A percentile compares a stretch with the other conserved stretches of the same genome.
Evolutionary conservation across 371 early-diverging fungal genomes (phyloP).

Genomic region (Saksenaea oblongispora): DNA sequence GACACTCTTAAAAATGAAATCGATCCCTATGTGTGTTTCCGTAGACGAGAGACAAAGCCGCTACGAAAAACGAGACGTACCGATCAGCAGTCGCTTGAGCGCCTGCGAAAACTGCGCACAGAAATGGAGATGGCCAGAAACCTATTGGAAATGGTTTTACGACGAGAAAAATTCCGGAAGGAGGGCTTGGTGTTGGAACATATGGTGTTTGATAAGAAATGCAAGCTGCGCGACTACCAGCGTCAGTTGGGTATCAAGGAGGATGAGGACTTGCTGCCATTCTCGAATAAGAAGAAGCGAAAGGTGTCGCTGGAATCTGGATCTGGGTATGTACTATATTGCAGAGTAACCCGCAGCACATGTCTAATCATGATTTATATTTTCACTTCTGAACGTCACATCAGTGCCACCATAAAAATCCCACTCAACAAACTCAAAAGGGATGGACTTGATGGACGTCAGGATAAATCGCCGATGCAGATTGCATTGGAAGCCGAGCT

Average conservation of each 20-base stretch:
- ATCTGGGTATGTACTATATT: constrained; percentile 29
- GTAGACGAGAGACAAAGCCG: constrained; percentile 88
- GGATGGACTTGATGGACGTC: constrained; percentile 23
- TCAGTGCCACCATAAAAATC: constrained; percentile 58
- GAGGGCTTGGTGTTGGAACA: constrained; percentile 72
- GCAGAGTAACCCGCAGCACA: not conserved
- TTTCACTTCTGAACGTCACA: not conserved
- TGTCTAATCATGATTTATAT: not conserved
- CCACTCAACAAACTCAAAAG: constrained; percentile 51
- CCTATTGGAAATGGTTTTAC: constrained; percentile 79
- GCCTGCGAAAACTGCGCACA: constrained; percentile 76
- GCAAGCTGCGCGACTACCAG: constrained; percentile 55
- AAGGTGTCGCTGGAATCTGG: constrained; percentile 23
- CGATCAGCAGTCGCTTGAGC: constrained; percentile 84
- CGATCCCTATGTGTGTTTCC: constrained; percentile 97
- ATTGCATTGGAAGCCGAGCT: constrained; percentile 52
- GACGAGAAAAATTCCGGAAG: constrained; percentile 75
- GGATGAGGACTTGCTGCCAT: constrained; percentile 45
- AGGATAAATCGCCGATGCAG: constrained; percentile 44
- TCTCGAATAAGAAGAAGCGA: constrained; percentile 40
- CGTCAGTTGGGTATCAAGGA: constrained; percentile 57
- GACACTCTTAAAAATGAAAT: constrained; percentile 63
- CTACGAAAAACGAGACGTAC: constrained; percentile 89
- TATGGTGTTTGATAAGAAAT: constrained; percentile 58
- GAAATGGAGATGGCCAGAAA: constrained; percentile 79